These are phyloP conservation scores for Tuber magnatum DNA, from an alignment of 495 filamentous ascomycete species.

Conservation along the genomic window DNA sequence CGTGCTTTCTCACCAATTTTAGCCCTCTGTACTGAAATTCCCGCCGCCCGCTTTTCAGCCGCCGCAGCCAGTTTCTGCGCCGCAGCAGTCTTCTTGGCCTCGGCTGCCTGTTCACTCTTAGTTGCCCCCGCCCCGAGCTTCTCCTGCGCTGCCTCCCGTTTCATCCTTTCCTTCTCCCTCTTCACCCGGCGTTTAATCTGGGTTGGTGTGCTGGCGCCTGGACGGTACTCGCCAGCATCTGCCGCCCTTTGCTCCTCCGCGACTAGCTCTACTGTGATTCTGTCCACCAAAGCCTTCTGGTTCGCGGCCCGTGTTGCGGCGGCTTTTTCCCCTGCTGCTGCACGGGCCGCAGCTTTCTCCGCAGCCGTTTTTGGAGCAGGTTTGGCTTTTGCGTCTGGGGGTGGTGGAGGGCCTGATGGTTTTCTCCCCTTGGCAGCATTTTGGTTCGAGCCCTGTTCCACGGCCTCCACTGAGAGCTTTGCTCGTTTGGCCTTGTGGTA, in stretches of 20 bases:
- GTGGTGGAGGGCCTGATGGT: background rate
- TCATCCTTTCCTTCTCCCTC: background rate
- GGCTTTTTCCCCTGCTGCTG: background rate
- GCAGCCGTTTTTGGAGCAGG: background rate
- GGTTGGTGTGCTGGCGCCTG: background rate
- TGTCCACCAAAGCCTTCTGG: background rate
- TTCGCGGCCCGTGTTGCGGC: background rate
- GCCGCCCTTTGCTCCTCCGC: background rate
- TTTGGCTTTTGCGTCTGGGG: background rate
- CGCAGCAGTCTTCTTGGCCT: background rate
- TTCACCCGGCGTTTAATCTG: background rate
- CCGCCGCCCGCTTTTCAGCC: background rate
- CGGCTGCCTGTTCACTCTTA: background rate
- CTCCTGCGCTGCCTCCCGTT: background rate
- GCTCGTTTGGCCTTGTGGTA: background rate
- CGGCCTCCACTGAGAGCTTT: background rate
- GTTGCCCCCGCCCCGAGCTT: background rate
- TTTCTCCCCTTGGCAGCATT: background rate
- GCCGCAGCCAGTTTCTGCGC: background rate
- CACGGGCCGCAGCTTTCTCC: background rate
- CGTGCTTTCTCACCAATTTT: background rate
- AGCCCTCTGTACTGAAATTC: background rate
- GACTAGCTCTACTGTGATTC: background rate
- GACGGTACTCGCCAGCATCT: background rate
- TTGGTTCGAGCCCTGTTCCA: fast-evolving